Percentiles rank a stretch among this genome's conserved stretches.
These are phyloP conservation scores for Gastrolobium bilobum DNA, from an alignment of 306 rosid genomes.

Conservation along the genomic window DNA sequence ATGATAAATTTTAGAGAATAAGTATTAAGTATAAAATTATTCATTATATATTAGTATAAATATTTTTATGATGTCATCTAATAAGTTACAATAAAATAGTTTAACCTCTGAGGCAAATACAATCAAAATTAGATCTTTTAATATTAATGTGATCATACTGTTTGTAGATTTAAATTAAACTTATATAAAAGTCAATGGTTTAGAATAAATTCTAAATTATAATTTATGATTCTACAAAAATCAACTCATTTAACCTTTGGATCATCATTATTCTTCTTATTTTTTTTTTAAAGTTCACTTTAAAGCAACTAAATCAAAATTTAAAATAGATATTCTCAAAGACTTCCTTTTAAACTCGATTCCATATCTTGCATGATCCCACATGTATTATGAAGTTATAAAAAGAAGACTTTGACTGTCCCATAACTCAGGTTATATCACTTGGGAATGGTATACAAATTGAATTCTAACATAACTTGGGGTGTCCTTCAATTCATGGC, in stretches of 20 bases:
- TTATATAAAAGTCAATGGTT: background rate
- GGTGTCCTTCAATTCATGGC: background rate
- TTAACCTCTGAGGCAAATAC: background rate
- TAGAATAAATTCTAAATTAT: background rate
- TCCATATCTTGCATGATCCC: background rate
- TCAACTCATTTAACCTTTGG: background rate
- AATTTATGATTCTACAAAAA: background rate
- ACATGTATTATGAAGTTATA: background rate
- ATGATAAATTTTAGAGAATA: background rate
- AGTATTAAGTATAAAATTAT: background rate
- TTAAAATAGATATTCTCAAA: conserved; percentile 1
- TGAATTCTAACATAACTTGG: background rate
- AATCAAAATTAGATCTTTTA: background rate
- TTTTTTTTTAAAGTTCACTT: background rate
- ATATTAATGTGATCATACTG: background rate
- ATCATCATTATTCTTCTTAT: background rate
- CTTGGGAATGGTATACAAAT: background rate
- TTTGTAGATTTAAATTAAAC: background rate
- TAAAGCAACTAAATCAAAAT: background rate
- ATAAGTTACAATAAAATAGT: too few relatives aligned
- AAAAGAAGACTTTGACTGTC: background rate
- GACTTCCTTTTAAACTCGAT: background rate
- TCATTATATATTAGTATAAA: background rate
- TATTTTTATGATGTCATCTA: too few relatives aligned
- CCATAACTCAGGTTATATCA: background rate